phyloP scores from a whole-genome alignment of 1,284 basidiomycete genomes.

The Puccinia brachypodii region DNA sequence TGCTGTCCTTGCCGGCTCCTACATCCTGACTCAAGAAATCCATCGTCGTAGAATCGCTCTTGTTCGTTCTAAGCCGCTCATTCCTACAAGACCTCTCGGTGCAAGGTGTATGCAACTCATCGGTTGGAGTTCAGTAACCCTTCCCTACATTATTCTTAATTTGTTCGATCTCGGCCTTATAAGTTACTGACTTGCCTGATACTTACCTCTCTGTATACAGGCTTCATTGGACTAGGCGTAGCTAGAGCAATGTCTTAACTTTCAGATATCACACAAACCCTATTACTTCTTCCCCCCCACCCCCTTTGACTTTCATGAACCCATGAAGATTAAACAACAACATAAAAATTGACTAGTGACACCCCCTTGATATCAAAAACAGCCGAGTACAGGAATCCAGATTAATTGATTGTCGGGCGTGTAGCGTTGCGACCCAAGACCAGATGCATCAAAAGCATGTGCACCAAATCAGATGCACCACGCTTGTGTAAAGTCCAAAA shows the following conservation, averaged over 20 bases:
- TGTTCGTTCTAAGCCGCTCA: neutral
- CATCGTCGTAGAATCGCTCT: neutral
- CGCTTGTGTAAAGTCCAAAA: too few species aligned
- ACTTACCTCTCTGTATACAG: neutral
- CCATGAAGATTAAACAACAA: too few species aligned
- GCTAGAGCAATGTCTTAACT: neutral
- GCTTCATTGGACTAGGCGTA: neutral
- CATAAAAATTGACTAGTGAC: too few species aligned
- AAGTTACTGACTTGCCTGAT: neutral
- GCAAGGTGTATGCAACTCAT: neutral
- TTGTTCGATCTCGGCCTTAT: neutral
- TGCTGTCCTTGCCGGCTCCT: neutral
- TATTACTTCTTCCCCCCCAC: too few species aligned
- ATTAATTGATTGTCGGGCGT: too few species aligned
- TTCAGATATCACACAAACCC: too few species aligned
- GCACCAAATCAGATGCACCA: too few species aligned
- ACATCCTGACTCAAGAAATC: neutral
- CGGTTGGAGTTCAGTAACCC: constrained; percentile 10
- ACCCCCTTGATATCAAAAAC: too few species aligned
- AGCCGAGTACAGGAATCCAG: too few species aligned
- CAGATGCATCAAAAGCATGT: too few species aligned
- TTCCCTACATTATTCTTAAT: neutral
- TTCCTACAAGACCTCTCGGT: neutral
- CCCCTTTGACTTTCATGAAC: too few species aligned
- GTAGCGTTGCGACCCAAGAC: too few species aligned